These are phyloP conservation scores for Lipomyces yamanashiensis DNA, from an alignment of 805 yeast species.

Conservation along the genomic window DNA sequence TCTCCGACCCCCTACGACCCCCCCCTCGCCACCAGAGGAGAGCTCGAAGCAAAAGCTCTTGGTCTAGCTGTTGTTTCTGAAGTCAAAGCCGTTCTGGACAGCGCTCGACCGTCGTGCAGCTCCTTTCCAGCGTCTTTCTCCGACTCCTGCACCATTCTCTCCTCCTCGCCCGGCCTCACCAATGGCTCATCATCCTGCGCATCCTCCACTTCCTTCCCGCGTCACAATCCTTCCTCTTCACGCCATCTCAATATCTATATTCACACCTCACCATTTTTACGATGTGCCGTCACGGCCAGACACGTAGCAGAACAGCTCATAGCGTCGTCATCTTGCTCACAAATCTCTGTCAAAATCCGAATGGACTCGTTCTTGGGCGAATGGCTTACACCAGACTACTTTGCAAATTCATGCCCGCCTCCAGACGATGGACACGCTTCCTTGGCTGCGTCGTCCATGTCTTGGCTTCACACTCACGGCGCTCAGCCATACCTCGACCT, in stretches of 20 bases:
- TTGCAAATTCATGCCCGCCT: conserved; percentile 44
- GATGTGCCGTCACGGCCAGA: conserved; percentile 48
- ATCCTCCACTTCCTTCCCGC: conserved; percentile 4
- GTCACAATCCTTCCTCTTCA: conserved; percentile 2
- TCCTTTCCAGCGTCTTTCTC: conserved; percentile 1
- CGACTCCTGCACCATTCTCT: conserved; percentile 4
- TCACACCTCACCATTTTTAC: conserved; percentile 47
- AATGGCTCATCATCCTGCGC: conserved; percentile 9
- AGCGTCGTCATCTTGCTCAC: not conserved
- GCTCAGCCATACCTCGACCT: conserved; percentile 35
- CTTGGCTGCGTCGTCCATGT: conserved; percentile 38
- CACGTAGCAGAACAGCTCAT: conserved; percentile 38
- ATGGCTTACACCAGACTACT: conserved; percentile 49
- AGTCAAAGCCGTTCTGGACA: conserved; percentile 25
- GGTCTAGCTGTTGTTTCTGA: conserved; percentile 37
- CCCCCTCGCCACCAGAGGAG: conserved; percentile 44
- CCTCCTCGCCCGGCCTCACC: conserved; percentile 15
- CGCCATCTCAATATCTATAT: conserved; percentile 32
- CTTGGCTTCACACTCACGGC: conserved; percentile 37
- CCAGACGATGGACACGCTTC: conserved; percentile 46
- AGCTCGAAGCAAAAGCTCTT: conserved; percentile 40
- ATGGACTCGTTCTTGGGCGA: conserved; percentile 47
- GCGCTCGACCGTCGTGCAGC: conserved; percentile 13
- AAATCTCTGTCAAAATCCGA: conserved; percentile 30
- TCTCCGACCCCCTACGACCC: conserved; percentile 49